These are phyloP conservation scores for Apiotrichum gracile DNA, from an alignment of 1,284 basidiomycete genomes.

Conservation along the genomic window DNA sequence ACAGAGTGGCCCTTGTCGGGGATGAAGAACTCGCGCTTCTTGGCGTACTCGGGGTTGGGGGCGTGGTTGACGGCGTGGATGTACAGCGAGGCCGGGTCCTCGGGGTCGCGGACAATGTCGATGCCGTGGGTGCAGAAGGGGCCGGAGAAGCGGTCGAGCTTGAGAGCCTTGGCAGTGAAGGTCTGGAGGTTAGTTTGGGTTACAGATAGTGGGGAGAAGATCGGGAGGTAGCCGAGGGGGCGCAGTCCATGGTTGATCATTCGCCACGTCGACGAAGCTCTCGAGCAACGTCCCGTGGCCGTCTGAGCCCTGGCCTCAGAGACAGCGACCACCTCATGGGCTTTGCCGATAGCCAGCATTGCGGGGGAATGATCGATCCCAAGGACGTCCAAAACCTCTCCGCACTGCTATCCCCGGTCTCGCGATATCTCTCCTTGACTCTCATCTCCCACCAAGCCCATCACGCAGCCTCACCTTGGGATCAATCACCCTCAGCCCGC, in stretches of 20 bases:
- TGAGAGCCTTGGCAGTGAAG: constrained; percentile 14
- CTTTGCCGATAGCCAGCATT: no score
- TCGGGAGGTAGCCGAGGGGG: no score
- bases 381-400: no score
- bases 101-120: constrained; percentile 25
- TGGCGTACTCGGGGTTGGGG: constrained; percentile 2
- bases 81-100: constrained; percentile 16
- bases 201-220: background rate
- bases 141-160: constrained; percentile 15
- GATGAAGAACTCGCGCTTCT: background rate
- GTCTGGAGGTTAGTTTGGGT: constrained; percentile 14
- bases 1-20: constrained; percentile 15
- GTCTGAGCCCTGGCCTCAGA: no score
- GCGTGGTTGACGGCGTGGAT: constrained; percentile 35
- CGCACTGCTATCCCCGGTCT: no score
- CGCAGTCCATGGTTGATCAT: no score
- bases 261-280: no score
- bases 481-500: constrained; percentile 23
- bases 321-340: no score
- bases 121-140: constrained; percentile 34
- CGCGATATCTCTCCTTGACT: no score
- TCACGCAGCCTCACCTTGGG: constrained; percentile 30
- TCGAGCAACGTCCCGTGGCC: no score
- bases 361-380: no score
- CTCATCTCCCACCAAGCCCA: no score